Base-by-base conservation (phyloP, 225 moss, liverwort and hornwort species). In the Antitrichia curtipendula region DNA sequence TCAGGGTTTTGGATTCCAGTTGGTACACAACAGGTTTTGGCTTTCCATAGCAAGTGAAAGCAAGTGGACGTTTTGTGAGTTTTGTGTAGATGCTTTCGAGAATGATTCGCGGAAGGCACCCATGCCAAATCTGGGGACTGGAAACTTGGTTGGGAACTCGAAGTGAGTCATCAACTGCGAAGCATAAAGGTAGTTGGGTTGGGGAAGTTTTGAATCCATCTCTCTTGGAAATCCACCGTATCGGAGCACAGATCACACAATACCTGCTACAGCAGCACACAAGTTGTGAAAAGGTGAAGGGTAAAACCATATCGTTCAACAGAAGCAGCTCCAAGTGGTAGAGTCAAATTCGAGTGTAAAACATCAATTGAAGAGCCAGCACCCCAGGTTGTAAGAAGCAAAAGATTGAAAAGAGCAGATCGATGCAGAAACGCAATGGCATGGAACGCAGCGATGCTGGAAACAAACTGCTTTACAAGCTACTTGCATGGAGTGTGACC, bases 41-140 rank as follows among this genome's bases (percentile, higher is more conserved):
- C 88, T 96, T 97, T 80, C n/a, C n/a, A n/a, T n/a, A n/a, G n/a
- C n/a, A n/a, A 70, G 90, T 93, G 72, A 85, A 95, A 23, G 86
- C 74, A 60, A 96, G 85, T 23, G 94, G 92, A 83, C 85, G 85
- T 60, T 90, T 57, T 13, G 84, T 84, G 58, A 97, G 69, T 50
- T 91, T 89, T 82, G 90, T 91, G 77, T 96, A 96, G 53, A 97
- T 86, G 66, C 83, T 94, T 88, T 95, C 93, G 25, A 95, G 85
- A 13, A 90, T 87, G 56, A 95, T 81, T 85, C 97, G 91, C n/a
- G n/a, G 73, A 97, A 95, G 68, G 96, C 96, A 25, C 95, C 97
- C 96, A 95, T 94, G 49, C 96, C n/a, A n/a, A n/a, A n/a, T n/a
- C n/a, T n/a, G n/a, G 47, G 90, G 47, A 94, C 87, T 41, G 91